Conservation (phyloP, 495 filamentous ascomycete genomes). For the Penicillium argentinense region DNA sequence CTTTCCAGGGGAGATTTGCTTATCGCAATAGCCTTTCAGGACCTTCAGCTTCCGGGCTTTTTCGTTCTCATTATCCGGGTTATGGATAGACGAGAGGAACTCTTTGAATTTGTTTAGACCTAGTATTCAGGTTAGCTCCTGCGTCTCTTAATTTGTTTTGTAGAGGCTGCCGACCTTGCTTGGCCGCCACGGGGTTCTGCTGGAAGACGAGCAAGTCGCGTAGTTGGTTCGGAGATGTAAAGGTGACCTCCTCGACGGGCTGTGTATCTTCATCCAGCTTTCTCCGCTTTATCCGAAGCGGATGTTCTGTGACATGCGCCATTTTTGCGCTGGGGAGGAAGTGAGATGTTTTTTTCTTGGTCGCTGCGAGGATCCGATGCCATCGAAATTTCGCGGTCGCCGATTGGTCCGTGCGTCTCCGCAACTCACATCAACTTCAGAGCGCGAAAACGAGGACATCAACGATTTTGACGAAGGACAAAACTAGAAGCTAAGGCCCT, state of each 20-base stretch:
- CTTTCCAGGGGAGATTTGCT: constrained; percentile 54
- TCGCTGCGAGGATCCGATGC: constrained; percentile 25
- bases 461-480: too few species aligned
- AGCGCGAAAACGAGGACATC: background rate
- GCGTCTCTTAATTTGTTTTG: background rate
- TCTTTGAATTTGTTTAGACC: constrained; percentile 74
- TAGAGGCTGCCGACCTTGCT: constrained; percentile 56
- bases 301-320: constrained; percentile 29
- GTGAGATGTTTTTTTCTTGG: constrained; percentile 13
- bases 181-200: constrained; percentile 58
- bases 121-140: constrained; percentile 25
- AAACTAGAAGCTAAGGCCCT: too few species aligned
- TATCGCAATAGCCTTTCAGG: constrained; percentile 71
- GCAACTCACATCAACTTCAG: background rate
- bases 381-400: constrained; percentile 21
- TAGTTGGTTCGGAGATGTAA: constrained; percentile 57
- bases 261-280: constrained; percentile 36
- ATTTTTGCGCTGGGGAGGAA: constrained; percentile 15
- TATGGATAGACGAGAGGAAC: constrained; percentile 66
- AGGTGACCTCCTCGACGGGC: constrained; percentile 46
- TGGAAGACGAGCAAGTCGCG: constrained; percentile 63
- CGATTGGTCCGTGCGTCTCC: constrained; percentile 24
- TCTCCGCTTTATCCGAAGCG: constrained; percentile 40
- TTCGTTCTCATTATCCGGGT: constrained; percentile 46
- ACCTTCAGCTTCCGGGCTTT: constrained; percentile 56